Base-by-base conservation (phyloP, 768 basidiomycete genomes). In the Pisolithus microcarpus region DNA sequence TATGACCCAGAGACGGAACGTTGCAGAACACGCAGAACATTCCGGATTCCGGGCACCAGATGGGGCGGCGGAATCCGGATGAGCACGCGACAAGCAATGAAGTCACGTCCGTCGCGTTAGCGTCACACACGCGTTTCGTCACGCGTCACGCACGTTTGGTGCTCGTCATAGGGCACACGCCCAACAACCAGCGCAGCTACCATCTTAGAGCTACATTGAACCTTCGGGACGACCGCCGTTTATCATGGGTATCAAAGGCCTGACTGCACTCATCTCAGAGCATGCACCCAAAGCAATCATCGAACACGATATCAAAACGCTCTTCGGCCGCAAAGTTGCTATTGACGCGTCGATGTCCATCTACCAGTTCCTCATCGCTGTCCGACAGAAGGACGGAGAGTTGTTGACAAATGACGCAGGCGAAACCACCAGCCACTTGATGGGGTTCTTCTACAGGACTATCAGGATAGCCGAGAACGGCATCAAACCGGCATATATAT, bases 341-440 rank as follows among this genome's bases (percentile, higher is more conserved):
- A 91, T 99, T 57, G 96, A 99, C 75, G 96, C 96, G 64, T 93
- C 90, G 53, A 92, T 93, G 90, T 89, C 85, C 2, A 93, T 94
- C 47, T 95, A 93, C 75, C 92, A 95, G 65, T 99, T 99, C 69
- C 81, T 99, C 52, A 98, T 99, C 52, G 96, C 96, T 18, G 96
- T 98, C 10, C 79, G 96, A 28, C 93, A 95, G 69, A 85, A 83
- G 65, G 96, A 98, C 65, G 96, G 96, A 18, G 92, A 98, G 69
- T 80, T 94, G 76, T 79, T 99, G 58, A 95, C 87, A 60, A 97
- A 97, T 63, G 95, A 98, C n/a, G 83, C 85, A 0, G 96, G 96
- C 16, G 96, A 99, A 65, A 96, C 92, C 4, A 99, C 96, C 2
- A 94, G 92, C 71, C 95, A 99, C 70, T 75, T 99, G 10, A 97